Percentiles rank a stretch among this genome's conserved stretches.
phyloP scores from a whole-genome alignment of 441 rosid species.

The Croton setiger region DNA sequence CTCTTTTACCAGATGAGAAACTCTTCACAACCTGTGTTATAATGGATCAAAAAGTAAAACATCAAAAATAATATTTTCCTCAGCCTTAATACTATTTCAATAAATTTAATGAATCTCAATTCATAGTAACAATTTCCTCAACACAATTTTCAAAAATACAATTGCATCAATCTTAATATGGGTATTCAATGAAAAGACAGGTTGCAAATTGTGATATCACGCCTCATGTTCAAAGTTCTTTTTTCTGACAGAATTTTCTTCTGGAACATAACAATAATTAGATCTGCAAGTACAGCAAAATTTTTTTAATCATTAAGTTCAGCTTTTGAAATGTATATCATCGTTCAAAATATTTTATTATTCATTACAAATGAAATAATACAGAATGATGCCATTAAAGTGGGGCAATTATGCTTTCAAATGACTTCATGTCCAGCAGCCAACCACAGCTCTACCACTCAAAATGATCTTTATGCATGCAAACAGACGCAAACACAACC shows the following conservation, averaged over 20 bases:
- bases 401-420: background rate
- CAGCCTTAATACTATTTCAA: constrained; percentile 1
- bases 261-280: background rate
- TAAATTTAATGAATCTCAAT: background rate
- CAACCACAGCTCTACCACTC: background rate
- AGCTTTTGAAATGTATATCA: background rate
- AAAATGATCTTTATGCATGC: background rate
- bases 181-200: background rate
- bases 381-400: background rate
- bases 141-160: background rate
- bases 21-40: constrained; percentile 86
- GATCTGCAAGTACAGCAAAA: background rate
- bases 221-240: background rate
- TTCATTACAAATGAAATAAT: background rate
- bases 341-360: background rate
- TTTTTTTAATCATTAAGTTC: background rate
- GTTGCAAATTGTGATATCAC: background rate
- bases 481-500: background rate
- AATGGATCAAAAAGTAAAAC: constrained; percentile 16
- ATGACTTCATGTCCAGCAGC: background rate
- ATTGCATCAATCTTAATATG: background rate
- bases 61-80: background rate
- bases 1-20: constrained; percentile 97
- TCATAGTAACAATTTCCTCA: background rate
- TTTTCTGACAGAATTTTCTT: constrained; percentile 3